Conservation (phyloP, 768 basidiomycete species). For the Boletellus sp. region DNA sequence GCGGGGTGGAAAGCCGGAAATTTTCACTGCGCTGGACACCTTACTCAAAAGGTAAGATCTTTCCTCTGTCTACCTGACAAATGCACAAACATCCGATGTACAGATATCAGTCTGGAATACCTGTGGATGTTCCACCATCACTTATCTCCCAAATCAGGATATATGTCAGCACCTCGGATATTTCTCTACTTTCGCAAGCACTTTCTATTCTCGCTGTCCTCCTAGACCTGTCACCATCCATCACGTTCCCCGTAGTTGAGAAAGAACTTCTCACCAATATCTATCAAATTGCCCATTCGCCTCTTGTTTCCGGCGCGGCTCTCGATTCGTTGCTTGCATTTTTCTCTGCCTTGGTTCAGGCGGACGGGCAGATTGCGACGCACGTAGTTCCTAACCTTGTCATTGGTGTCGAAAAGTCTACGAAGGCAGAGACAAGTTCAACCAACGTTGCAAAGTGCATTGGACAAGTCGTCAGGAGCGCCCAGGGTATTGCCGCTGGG, state of each 20-base stretch:
- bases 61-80: not conserved
- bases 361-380: conserved; percentile 78
- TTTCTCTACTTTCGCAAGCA: conserved; percentile 72
- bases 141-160: conserved; percentile 72
- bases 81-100: not conserved
- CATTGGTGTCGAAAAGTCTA: conserved; percentile 59
- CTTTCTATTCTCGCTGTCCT: conserved; percentile 64
- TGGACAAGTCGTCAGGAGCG: conserved; percentile 73
- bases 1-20: conserved; percentile 69
- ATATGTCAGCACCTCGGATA: conserved; percentile 73
- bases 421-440: conserved; percentile 50
- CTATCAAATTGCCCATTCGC: conserved; percentile 73
- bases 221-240: conserved; percentile 59
- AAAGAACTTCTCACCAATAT: conserved; percentile 59
- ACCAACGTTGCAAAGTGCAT: conserved; percentile 83
- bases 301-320: conserved; percentile 69
- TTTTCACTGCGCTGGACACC: conserved; percentile 73
- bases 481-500: conserved; percentile 70
- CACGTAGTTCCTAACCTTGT: conserved; percentile 78
- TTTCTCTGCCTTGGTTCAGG: conserved; percentile 76
- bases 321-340: conserved; percentile 82
- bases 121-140: conserved; percentile 53
- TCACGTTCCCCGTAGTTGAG: conserved; percentile 76
- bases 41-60: conserved; percentile 58
- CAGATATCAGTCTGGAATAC: conserved; percentile 49